phyloP scores from a whole-genome alignment of 345 rosid species.

The Populus davidiana region DNA sequence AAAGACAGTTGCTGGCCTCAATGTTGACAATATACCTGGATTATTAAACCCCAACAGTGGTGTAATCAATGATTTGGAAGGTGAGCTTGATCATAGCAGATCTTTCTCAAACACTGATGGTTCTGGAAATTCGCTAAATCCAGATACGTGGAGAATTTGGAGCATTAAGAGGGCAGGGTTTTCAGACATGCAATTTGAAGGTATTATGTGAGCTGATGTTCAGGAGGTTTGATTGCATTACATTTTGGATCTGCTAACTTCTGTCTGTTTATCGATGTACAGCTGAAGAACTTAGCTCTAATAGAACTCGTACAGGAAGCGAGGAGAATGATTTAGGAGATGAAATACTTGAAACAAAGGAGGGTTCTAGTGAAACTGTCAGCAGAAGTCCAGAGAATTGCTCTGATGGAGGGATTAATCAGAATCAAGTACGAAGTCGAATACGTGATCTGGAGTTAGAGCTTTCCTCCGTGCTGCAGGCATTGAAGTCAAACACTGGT shows the following conservation, averaged over 20 bases:
- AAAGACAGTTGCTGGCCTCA: conserved; percentile 64
- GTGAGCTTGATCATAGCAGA: conserved; percentile 21
- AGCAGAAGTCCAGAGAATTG: conserved; percentile 31
- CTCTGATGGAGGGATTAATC: conserved; percentile 31
- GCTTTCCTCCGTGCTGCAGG: conserved; percentile 69
- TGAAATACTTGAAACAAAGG: conserved; percentile 31
- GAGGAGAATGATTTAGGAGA: conserved; percentile 16
- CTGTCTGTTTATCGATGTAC: conserved; percentile 24
- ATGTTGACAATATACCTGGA: conserved; percentile 21
- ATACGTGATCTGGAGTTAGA: conserved; percentile 67
- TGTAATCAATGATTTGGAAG: conserved; percentile 15
- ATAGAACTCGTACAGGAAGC: conserved; percentile 8
- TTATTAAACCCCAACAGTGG: conserved; percentile 27
- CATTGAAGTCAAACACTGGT: conserved; percentile 50
- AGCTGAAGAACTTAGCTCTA: conserved; percentile 53
- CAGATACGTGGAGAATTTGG: conserved; percentile 72
- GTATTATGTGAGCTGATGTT: conserved; percentile 33
- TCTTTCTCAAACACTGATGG: conserved; percentile 29
- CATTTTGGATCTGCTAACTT: conserved; percentile 15
- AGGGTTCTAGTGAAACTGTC: conserved; percentile 24
- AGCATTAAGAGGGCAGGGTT: conserved; percentile 62
- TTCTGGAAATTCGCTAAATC: conserved; percentile 34
- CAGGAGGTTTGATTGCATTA: conserved; percentile 4
- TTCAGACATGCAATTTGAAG: conserved; percentile 60
- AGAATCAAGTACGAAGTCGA: conserved; percentile 47